These are phyloP conservation scores for Brachypodium distachyon DNA, from an alignment of 202 grass and related monocot species.

Conservation along the genomic window DNA sequence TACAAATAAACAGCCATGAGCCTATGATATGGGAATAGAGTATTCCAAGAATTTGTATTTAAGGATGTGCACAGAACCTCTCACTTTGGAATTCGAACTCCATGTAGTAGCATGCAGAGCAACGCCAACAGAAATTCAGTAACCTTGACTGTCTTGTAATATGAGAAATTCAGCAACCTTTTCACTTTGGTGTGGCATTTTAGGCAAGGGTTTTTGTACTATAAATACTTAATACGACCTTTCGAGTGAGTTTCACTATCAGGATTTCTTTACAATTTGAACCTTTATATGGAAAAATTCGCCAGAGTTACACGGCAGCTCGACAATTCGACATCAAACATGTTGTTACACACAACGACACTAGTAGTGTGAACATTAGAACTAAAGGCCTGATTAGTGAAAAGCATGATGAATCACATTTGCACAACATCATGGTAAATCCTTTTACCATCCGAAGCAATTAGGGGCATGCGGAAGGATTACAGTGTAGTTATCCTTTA, in stretches of 20 bases:
- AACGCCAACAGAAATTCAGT: background rate
- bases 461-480: background rate
- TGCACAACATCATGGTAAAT: background rate
- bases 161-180: too few species aligned
- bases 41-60: too few species aligned
- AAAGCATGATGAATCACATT: constrained; percentile 31
- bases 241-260: too few species aligned
- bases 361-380: constrained; percentile 29
- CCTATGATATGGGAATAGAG: too few species aligned
- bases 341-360: background rate
- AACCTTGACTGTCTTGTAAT: background rate
- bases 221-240: too few species aligned
- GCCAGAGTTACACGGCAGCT: background rate
- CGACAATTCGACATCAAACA: background rate
- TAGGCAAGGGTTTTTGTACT: too few species aligned
- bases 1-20: too few species aligned
- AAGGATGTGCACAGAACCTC: too few species aligned
- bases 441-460: background rate
- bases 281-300: background rate
- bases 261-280: background rate
- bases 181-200: too few species aligned
- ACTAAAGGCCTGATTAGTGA: constrained; percentile 6
- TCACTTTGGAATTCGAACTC: too few species aligned
- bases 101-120: background rate
- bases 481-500: background rate